These are phyloP conservation scores for Aureobasidium sp. DNA, from an alignment of 2,329 filamentous ascomycete genomes.

Conservation along the genomic window DNA sequence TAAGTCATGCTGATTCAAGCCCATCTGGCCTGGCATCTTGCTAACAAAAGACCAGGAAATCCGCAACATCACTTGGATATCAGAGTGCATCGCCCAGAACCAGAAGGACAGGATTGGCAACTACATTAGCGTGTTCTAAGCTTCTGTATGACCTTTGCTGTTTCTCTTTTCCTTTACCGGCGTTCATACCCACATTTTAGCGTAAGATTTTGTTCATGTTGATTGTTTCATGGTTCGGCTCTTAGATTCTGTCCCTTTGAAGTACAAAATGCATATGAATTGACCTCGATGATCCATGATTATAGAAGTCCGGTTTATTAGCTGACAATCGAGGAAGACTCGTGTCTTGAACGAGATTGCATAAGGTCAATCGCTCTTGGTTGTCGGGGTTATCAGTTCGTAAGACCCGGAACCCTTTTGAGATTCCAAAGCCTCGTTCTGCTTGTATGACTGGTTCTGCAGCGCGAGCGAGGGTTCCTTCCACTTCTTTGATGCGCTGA, in stretches of 20 bases:
- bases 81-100: conserved; percentile 98
- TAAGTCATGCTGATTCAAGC: conserved; percentile 44
- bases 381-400: too few species aligned
- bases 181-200: conserved; percentile 19
- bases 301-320: too few species aligned
- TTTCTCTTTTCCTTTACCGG: background rate
- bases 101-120: conserved; percentile 98
- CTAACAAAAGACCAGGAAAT: conserved; percentile 65
- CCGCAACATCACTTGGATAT: conserved; percentile 98
- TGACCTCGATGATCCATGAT: too few species aligned
- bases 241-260: background rate
- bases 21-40: background rate
- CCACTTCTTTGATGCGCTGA: background rate
- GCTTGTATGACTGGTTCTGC: too few species aligned
- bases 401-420: too few species aligned
- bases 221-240: conserved; percentile 6
- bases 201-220: conserved; percentile 17
- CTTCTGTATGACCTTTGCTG: background rate
- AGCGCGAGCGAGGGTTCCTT: background rate
- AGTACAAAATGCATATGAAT: conserved; percentile 12
- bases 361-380: too few species aligned
- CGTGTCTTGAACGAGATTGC: too few species aligned
- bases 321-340: too few species aligned
- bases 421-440: too few species aligned
- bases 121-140: conserved; percentile 92